Conservation (phyloP, 352 stramenopile species). For the Globisporangium camurandrum region DNA sequence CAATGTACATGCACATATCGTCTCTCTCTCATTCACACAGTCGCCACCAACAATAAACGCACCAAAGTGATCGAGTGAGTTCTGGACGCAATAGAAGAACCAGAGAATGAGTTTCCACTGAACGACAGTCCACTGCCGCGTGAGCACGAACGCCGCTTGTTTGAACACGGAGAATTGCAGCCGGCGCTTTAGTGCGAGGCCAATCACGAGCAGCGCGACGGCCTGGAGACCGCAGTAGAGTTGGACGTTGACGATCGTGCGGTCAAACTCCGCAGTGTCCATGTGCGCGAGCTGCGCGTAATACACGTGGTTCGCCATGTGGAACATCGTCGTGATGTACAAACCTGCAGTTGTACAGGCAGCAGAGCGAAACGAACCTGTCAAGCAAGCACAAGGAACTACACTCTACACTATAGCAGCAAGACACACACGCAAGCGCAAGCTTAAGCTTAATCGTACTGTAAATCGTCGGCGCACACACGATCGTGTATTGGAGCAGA, state of each 20-base stretch:
- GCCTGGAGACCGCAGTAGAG: conserved; percentile 17
- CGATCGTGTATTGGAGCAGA: conserved; percentile 13
- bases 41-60: not conserved
- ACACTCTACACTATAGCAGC: no score
- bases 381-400: no score
- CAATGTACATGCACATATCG: not conserved
- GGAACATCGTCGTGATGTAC: not conserved
- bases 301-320: conserved; percentile 4
- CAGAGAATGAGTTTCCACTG: conserved; percentile 17
- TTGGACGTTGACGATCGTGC: conserved; percentile 11
- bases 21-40: not conserved
- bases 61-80: conserved; percentile 14
- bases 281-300: conserved; percentile 5
- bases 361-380: no score
- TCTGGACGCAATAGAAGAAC: conserved; percentile 11
- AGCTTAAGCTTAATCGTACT: conserved; percentile 1
- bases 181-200: conserved; percentile 9
- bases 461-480: conserved; percentile 13
- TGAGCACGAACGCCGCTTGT: conserved; percentile 17
- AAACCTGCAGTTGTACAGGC: conserved; percentile 5
- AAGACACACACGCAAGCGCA: not conserved
- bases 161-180: conserved; percentile 15
- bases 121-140: conserved; percentile 17
- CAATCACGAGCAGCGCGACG: conserved; percentile 10
- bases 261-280: not conserved